Conservation (phyloP, 441 rosid genomes). For the Gossypium laxum region DNA sequence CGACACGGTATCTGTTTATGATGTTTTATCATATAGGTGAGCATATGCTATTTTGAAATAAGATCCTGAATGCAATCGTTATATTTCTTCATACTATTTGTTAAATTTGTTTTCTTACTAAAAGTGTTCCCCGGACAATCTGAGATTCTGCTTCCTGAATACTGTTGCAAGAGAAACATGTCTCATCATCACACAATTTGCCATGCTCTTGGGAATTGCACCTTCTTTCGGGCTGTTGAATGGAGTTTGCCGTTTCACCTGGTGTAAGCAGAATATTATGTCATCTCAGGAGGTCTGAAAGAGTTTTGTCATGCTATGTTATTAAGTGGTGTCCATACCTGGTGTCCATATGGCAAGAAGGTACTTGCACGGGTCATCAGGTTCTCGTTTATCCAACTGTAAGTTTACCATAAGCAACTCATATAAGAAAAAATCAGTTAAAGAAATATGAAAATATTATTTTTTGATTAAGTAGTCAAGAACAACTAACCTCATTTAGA, state of each 20-base stretch:
- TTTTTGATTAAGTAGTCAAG: neutral
- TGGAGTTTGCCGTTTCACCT: constrained; percentile 52
- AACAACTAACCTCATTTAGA: constrained; percentile 38
- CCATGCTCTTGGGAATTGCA: constrained; percentile 35
- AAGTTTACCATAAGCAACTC: constrained; percentile 11
- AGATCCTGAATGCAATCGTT: neutral
- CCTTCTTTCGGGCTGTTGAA: constrained; percentile 31
- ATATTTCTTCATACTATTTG: neutral
- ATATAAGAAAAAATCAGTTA: constrained; percentile 7
- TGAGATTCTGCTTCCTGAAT: constrained; percentile 43
- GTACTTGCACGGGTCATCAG: constrained; percentile 43
- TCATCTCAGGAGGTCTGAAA: neutral
- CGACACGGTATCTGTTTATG: constrained; percentile 44
- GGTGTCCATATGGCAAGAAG: constrained; percentile 60
- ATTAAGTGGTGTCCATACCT: constrained; percentile 22
- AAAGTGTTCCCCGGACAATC: constrained; percentile 48
- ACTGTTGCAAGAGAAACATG: constrained; percentile 44
- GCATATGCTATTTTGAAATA: neutral
- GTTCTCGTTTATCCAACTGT: constrained; percentile 46
- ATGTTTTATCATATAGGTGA: constrained; percentile 14
- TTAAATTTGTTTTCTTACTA: constrained; percentile 29
- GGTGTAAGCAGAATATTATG: constrained; percentile 10
- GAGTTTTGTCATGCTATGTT: neutral
- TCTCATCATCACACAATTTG: constrained; percentile 27
- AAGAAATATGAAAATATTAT: constrained; percentile 2